These are phyloP conservation scores for Calocybe gambosa DNA, from an alignment of 1,284 basidiomycete genomes.

Conservation along the genomic window DNA sequence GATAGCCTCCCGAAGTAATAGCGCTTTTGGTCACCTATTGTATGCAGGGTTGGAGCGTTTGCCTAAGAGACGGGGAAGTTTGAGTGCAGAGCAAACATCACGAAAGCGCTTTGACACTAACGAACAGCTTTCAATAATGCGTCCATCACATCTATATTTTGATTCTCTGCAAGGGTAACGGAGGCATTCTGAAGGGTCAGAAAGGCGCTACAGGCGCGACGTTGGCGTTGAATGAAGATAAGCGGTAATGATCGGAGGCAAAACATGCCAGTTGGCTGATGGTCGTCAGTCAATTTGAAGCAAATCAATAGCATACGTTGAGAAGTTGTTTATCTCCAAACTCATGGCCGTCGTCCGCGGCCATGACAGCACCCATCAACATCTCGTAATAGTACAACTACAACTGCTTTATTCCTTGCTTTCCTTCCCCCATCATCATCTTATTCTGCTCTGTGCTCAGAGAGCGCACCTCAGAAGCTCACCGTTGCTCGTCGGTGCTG, in stretches of 20 bases:
- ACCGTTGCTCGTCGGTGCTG: conserved; percentile 11
- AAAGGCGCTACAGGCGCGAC: conserved; percentile 4
- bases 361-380: background rate
- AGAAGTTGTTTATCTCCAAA: too few species aligned
- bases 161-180: conserved; percentile 36
- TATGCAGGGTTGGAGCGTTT: conserved; percentile 50
- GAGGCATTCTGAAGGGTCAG: conserved; percentile 6
- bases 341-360: too few species aligned
- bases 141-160: conserved; percentile 56
- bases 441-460: conserved; percentile 9
- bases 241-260: background rate
- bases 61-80: conserved; percentile 28
- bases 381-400: background rate
- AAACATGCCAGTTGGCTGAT: too few species aligned
- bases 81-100: background rate
- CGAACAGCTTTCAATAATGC: conserved; percentile 49
- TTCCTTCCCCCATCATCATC: conserved; percentile 1
- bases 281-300: too few species aligned
- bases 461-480: conserved; percentile 7
- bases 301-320: too few species aligned
- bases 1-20: background rate
- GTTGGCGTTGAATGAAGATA: background rate
- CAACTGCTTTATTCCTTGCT: background rate
- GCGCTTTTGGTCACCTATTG: conserved; percentile 28
- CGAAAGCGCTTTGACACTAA: conserved; percentile 43